Base-by-base conservation (phyloP, 768 basidiomycete species). In the Tephrocybe sp. region DNA sequence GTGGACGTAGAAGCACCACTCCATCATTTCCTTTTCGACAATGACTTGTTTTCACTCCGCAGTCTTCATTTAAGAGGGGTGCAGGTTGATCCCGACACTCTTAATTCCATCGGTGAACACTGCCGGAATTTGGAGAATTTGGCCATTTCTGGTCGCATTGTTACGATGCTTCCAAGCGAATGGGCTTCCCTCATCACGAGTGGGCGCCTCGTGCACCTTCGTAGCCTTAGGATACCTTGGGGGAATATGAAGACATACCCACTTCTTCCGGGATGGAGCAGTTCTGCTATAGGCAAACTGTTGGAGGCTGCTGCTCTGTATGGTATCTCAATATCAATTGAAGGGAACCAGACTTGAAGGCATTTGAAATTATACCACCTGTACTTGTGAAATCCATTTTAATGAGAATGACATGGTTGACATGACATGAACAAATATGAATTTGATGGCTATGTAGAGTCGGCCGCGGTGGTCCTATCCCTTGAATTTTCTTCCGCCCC, bases 51-150 rank as follows among this genome's bases (percentile, higher is more conserved):
- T 16, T 57, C 58, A 9, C 61, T 82, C 24, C 73, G 67, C 18
- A 64, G 62, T 16, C 61, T 83, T n/a, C 66, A 68, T 39, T 57
- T 82, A 16, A 62, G 63, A 9, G 77, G 77, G 6, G 61, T 76
- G 13, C 65, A 69, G 22, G 60, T 75, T 39, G 73, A 76, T 43
- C 45, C 50, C 9, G 73, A 65, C 9, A 63, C 62, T 4, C 59
- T 82, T 26, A 47, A 48, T 18, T 51, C 59, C 26, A 64, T 83
- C 1, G 56, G 60, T 11, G 57, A 59, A 34, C 56, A 60, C 36
- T 82, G 70, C 47, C 58, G 48, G 13, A 64, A 65, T 28, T 52
- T 83, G 52, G 69, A 72, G 56, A 65, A 71, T 27, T 59, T 83
- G 34, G 62, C 60, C 12, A 60, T 81, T 12, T 55, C 56, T 5